Conservation (phyloP, 148 eudicot species). For the Rhododendron griersonianum region DNA sequence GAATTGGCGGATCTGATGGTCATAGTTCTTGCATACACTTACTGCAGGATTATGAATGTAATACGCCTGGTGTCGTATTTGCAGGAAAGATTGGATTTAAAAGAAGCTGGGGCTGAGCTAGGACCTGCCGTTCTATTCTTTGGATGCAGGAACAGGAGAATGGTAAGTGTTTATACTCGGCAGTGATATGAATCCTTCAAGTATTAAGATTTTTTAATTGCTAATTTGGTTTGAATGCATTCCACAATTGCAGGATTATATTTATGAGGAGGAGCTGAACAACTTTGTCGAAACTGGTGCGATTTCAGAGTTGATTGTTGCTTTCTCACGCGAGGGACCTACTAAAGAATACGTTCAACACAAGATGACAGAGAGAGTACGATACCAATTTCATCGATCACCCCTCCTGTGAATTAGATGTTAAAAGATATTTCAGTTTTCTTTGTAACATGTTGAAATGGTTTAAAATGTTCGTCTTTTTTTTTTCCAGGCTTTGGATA, state of each 20-base stretch:
- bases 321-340: conserved; percentile 94
- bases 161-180: conserved; percentile 36
- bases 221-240: neutral
- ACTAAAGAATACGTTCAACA: conserved; percentile 93
- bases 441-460: neutral
- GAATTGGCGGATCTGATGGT: neutral
- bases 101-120: conserved; percentile 82
- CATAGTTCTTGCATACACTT: neutral
- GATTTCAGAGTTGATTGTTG: conserved; percentile 77
- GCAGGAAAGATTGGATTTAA: conserved; percentile 85
- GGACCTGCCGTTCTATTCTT: conserved; percentile 73
- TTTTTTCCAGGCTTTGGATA: conserved; percentile 22
- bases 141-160: conserved; percentile 81
- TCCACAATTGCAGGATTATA: conserved; percentile 57
- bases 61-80: neutral
- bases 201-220: neutral
- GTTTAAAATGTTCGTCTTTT: neutral
- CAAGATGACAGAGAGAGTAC: conserved; percentile 81
- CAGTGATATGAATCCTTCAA: neutral
- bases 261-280: conserved; percentile 78
- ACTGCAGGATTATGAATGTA: neutral
- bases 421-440: neutral
- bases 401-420: neutral
- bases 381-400: neutral
- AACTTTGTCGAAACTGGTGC: conserved; percentile 66